phyloP scores from a whole-genome alignment of 192 early-diverging fungal genomes.

The Chytriomyces sp. region DNA sequence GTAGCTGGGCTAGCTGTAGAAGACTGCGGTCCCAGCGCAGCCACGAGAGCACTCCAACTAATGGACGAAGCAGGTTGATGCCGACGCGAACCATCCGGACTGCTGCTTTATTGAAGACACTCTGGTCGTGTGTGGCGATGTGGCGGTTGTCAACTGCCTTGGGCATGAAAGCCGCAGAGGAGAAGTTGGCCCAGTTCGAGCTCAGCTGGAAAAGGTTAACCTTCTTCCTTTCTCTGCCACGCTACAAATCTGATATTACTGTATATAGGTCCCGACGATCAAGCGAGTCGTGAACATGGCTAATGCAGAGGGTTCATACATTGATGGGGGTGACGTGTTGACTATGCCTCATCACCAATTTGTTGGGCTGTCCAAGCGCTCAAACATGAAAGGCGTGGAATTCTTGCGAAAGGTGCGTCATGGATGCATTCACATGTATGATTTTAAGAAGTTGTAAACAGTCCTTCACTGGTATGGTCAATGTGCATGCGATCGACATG shows the following conservation, averaged over 20 bases:
- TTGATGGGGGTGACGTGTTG: conserved; percentile 49
- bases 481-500: conserved; percentile 22
- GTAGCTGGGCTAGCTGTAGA: neutral
- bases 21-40: neutral
- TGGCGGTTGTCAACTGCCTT: conserved; percentile 33
- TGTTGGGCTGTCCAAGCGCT: conserved; percentile 44
- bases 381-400: conserved; percentile 35
- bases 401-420: conserved; percentile 29
- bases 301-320: neutral
- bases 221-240: neutral
- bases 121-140: conserved; percentile 27
- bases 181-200: conserved; percentile 23
- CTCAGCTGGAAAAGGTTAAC: conserved; percentile 1
- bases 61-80: conserved; percentile 17
- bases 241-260: neutral
- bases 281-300: conserved; percentile 31
- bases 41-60: neutral
- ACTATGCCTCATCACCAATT: conserved; percentile 35
- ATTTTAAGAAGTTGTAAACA: neutral
- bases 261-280: neutral
- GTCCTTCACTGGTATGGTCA: neutral
- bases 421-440: neutral
- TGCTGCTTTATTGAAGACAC: conserved; percentile 53
- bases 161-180: conserved; percentile 35
- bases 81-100: conserved; percentile 38